Evolutionary conservation across 768 basidiomycete species (phyloP), one percentile per base, ranked within the genome.

Genomic region (Boletus pseudopeckii): DNA sequence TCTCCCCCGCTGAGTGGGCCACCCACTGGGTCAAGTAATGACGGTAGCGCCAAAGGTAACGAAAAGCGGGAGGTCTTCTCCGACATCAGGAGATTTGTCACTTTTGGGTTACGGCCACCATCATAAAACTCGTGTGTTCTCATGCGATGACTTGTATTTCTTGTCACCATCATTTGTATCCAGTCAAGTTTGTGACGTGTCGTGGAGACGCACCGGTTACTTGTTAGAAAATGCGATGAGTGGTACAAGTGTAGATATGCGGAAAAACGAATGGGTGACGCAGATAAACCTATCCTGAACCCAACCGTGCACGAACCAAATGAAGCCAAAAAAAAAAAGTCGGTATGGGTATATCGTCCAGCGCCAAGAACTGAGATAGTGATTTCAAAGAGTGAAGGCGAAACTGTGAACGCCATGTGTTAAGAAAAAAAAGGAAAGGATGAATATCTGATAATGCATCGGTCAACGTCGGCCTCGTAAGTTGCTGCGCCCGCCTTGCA

Each of bases 21-120:
- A 0, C 78, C 86, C 0, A 80, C 81, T 1, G 85, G 86, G 36
- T 77, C 81, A 3, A 84, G 82, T 52, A 69, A 69, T 17, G 77
- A 76, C 38, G 61, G 68, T 17, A 66, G 66, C 56, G 66, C 71
- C n/a, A 72, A 74, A 18, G 72, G 74, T 0, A 76, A 74, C 45
- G 78, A 81, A 52, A 84, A 84, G 59, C 77, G 86, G 20, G 87
- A 92, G 62, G 89, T 92, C 0, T 93, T 97, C 68, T 90, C 90
- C 2, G 93, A 94, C 63, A 85, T 96, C 62, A 77, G 87, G 60
- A 77, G 93, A 17, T 87, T 97, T 65, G 91, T 97, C 42, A 92
- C 84, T 60, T 96, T 97, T 69, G 92, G 91, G 0, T 73, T 92
- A 56, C 76, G 92, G 30, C 60, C 63, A 39, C 63, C 66, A 54